A percentile compares a stretch with the other conserved stretches of the same genome.
phyloP scores from a whole-genome alignment of 2,329 filamentous ascomycete genomes.

The Trichoderma asperellum region DNA sequence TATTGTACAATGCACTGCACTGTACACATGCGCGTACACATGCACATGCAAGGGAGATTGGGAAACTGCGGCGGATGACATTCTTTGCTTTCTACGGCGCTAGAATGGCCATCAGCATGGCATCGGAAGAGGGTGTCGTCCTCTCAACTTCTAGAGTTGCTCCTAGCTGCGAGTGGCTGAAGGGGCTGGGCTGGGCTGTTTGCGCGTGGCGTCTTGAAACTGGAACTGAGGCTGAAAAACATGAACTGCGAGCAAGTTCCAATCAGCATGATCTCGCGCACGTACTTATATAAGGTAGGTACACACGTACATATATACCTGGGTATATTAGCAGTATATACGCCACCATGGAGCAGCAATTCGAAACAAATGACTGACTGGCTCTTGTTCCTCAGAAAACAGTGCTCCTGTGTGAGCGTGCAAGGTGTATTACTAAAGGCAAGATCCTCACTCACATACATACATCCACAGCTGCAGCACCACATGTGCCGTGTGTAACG shows the following conservation, averaged over 20 bases:
- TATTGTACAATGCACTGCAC: not conserved
- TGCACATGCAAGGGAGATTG: not conserved
- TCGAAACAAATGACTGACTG: too few species aligned
- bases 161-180: not conserved
- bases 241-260: not conserved
- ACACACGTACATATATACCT: too few species aligned
- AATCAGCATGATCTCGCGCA: not conserved
- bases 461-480: not conserved
- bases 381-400: too few species aligned
- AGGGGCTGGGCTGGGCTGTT: not conserved
- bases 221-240: not conserved
- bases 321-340: too few species aligned
- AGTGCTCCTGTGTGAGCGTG: too few species aligned
- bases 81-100: not conserved
- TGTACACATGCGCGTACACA: not conserved
- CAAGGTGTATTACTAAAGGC: too few species aligned
- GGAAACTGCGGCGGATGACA: not conserved
- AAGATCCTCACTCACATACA: not conserved
- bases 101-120: not conserved
- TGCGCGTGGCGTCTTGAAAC: not conserved
- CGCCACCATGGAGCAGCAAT: not conserved
- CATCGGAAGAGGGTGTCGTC: not conserved
- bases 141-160: not conserved
- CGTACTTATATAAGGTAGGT: too few species aligned
- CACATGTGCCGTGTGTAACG: not conserved